Evolutionary conservation across 495 filamentous ascomycete genomes (phyloP).

Genomic region (Aspergillus taichungensis): DNA sequence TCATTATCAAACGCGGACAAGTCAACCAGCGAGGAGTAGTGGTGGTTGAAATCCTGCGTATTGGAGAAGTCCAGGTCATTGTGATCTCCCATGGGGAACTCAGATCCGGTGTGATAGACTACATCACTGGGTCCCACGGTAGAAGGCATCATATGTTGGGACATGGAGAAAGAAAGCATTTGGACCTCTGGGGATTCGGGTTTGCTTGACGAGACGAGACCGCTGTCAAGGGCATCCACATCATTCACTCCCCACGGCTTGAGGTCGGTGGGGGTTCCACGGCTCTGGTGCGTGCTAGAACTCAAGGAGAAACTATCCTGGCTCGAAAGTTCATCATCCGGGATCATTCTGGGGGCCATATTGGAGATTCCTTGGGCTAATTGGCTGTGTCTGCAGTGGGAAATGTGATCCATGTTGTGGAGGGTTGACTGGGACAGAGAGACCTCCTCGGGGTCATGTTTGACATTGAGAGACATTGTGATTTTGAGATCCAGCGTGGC

Average conservation of each 20-base stretch:
- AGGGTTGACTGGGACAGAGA: slow-evolving; percentile 26
- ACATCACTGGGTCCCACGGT: slow-evolving; percentile 37
- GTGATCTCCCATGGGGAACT: slow-evolving; percentile 34
- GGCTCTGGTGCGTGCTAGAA: slow-evolving; percentile 29
- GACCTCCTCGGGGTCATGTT: slow-evolving; percentile 27
- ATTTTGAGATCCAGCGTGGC: slow-evolving; percentile 10
- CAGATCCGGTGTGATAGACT: slow-evolving; percentile 35
- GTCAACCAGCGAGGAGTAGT: slow-evolving; percentile 34
- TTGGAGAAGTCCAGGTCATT: slow-evolving; percentile 34
- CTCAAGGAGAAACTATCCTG: slow-evolving; percentile 37
- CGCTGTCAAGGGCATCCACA: slow-evolving; percentile 31
- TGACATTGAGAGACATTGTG: slow-evolving; percentile 34
- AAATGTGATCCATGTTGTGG: slow-evolving; percentile 24
- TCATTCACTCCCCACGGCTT: slow-evolving; percentile 35
- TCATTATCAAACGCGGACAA: slow-evolving; percentile 39
- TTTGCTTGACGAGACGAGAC: slow-evolving; percentile 25
- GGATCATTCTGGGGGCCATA: slow-evolving; percentile 33
- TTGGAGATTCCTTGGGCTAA: slow-evolving; percentile 31
- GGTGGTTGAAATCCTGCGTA: slow-evolving; percentile 19
- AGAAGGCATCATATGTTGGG: slow-evolving; percentile 36
- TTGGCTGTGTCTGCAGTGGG: slow-evolving; percentile 26
- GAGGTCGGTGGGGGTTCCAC: slow-evolving; percentile 30
- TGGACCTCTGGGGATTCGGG: slow-evolving; percentile 38
- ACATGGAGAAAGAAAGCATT: slow-evolving; percentile 40
- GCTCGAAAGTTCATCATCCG: slow-evolving; percentile 42